Evolutionary conservation across 2,329 filamentous ascomycete species (phyloP).

Genomic region (Diaporthe ampelina): DNA sequence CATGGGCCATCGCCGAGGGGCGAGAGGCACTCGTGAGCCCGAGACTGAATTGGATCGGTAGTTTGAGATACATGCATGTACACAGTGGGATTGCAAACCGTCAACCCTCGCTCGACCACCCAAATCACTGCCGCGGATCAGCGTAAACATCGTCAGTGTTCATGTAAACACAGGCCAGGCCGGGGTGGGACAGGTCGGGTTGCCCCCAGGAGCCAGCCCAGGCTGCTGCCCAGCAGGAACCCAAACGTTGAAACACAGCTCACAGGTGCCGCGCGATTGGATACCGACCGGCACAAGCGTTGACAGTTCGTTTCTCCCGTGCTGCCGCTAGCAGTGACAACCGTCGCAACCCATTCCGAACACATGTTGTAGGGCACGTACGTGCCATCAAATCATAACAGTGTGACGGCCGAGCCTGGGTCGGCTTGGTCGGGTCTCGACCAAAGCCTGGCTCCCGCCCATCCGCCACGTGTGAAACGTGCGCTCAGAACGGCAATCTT

Average conservation of each 20-base stretch:
- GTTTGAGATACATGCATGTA: too few species aligned
- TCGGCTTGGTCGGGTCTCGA: background rate
- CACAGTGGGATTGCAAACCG: background rate
- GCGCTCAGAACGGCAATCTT: slow-evolving; percentile 18
- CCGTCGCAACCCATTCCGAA: slow-evolving; percentile 13
- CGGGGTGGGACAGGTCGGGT: slow-evolving; percentile 8
- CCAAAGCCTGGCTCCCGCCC: slow-evolving; percentile 5
- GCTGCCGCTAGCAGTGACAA: slow-evolving; percentile 21
- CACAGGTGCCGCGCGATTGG: slow-evolving; percentile 19
- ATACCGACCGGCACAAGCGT: slow-evolving; percentile 10
- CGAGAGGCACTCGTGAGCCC: background rate
- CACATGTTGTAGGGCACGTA: background rate
- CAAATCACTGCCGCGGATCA: slow-evolving; percentile 18
- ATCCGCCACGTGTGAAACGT: slow-evolving; percentile 29
- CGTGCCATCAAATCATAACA: background rate
- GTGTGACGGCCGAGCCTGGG: background rate
- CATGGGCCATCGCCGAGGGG: background rate
- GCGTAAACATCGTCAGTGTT: background rate
- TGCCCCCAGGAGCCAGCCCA: too few species aligned
- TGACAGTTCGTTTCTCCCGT: background rate
- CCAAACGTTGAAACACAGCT: slow-evolving; percentile 2
- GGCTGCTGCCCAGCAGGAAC: too few species aligned
- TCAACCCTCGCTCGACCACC: background rate
- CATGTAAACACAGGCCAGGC: slow-evolving; percentile 25
- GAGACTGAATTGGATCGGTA: background rate